These are phyloP conservation scores for Coniochaeta pulveracea DNA, from an alignment of 2,329 filamentous ascomycete species.

Conservation along the genomic window DNA sequence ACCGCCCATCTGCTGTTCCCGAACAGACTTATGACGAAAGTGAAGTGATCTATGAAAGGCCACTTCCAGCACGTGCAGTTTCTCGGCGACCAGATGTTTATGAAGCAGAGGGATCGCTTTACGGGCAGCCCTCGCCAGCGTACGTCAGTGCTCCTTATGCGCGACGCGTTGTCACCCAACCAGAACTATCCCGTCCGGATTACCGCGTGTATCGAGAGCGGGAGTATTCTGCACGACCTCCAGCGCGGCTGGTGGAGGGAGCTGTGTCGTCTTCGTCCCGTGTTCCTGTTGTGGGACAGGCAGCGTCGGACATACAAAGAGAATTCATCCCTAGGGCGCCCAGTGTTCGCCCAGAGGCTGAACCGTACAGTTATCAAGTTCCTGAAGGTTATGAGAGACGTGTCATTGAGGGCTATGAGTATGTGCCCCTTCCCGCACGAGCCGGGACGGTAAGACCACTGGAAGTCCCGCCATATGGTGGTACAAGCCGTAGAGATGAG, in stretches of 20 bases:
- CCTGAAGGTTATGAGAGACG: constrained; percentile 13
- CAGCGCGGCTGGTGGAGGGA: constrained; percentile 27
- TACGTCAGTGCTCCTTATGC: constrained; percentile 26
- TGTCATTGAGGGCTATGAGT: constrained; percentile 4
- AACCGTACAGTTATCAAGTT: constrained; percentile 11
- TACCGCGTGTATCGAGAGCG: constrained; percentile 44
- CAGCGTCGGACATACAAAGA: constrained; percentile 32
- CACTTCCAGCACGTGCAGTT: constrained; percentile 31
- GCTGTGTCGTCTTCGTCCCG: constrained; percentile 33
- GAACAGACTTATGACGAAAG: constrained; percentile 19
- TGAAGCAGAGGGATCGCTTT: constrained; percentile 38
- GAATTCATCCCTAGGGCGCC: constrained; percentile 33
- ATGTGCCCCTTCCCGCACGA: background rate
- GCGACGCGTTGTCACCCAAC: constrained; percentile 49
- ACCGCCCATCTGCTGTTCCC: constrained; percentile 43
- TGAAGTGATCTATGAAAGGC: constrained; percentile 50
- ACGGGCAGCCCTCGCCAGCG: constrained; percentile 38
- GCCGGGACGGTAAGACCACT: background rate
- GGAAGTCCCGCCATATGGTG: constrained; percentile 17
- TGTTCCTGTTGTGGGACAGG: constrained; percentile 25
- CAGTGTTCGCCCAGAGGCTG: constrained; percentile 9
- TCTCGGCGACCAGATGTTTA: constrained; percentile 38
- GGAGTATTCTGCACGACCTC: constrained; percentile 44
- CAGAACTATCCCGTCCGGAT: constrained; percentile 42
- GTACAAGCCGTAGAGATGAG: constrained; percentile 16